Conservation (phyloP, 495 filamentous ascomycete genomes). For the Darksidea phi region DNA sequence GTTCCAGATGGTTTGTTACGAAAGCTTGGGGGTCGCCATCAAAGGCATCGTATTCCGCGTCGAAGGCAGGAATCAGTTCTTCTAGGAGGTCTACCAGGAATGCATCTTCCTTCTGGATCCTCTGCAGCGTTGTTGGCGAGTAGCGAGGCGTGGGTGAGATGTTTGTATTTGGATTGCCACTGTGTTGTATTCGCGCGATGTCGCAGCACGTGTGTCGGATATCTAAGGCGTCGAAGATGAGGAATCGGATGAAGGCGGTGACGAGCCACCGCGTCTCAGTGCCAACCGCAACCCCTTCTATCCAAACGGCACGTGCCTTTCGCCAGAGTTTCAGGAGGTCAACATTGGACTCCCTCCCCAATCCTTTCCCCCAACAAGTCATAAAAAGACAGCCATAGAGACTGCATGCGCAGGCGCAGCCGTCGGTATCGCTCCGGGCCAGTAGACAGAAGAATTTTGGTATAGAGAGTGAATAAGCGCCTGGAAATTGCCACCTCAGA, state of each 20-base stretch:
- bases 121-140: not conserved
- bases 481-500: too few relatives aligned
- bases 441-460: too few relatives aligned
- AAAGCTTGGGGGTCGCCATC: not conserved
- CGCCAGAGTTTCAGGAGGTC: too few relatives aligned
- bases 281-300: not conserved
- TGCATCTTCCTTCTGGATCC: not conserved
- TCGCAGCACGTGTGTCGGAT: not conserved
- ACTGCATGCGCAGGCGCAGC: too few relatives aligned
- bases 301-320: too few relatives aligned
- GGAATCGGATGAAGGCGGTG: not conserved
- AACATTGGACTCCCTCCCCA: too few relatives aligned
- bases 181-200: not conserved
- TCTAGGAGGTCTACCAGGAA: not conserved
- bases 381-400: too few relatives aligned
- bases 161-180: not conserved
- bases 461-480: too few relatives aligned
- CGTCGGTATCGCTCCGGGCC: too few relatives aligned
- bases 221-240: not conserved
- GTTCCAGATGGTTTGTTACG: not conserved
- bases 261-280: not conserved
- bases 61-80: not conserved
- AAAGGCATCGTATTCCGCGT: not conserved
- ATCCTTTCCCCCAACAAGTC: too few relatives aligned
- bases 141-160: slow-evolving; percentile 2